Evolutionary conservation across 2,329 filamentous ascomycete genomes (phyloP).

Genomic region (Apiospora kogelbergensis): DNA sequence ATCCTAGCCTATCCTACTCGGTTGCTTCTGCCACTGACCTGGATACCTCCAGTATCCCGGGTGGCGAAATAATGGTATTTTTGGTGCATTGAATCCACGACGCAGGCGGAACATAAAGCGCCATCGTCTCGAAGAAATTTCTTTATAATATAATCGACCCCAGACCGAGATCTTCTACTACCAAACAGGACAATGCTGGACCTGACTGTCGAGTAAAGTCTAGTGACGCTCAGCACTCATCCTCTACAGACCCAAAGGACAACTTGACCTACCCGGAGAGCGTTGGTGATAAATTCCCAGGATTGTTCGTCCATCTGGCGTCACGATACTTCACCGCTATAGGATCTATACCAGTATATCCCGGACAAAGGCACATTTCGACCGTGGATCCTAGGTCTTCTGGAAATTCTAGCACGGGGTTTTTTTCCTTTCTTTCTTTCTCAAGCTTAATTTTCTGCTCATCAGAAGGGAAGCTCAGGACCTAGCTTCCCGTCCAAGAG

Average conservation of each 20-base stretch:
- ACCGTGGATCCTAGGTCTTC: constrained; percentile 14
- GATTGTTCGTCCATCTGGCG: constrained; percentile 3
- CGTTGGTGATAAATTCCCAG: neutral
- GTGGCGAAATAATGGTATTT: constrained; percentile 13
- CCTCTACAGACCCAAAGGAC: neutral
- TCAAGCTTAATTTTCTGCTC: neutral
- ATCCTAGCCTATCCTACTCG: constrained; percentile 9
- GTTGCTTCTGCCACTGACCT: constrained; percentile 7
- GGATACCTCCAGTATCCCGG: constrained; percentile 1
- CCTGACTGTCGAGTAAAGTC: constrained; percentile 7
- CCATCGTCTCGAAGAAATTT: constrained; percentile 8
- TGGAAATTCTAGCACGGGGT: constrained; percentile 8
- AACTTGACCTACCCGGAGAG: neutral
- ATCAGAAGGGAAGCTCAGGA: neutral
- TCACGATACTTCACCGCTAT: constrained; percentile 15
- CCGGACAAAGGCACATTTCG: constrained; percentile 13
- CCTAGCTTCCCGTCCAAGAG: constrained; percentile 6
- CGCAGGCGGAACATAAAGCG: constrained; percentile 7
- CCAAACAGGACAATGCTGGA: neutral
- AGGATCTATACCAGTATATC: constrained; percentile 16
- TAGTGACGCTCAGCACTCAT: constrained; percentile 4
- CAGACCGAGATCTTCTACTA: neutral
- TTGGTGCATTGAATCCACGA: neutral
- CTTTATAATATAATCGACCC: constrained; percentile 4
- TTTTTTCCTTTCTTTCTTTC: neutral